These are phyloP conservation scores for Chaetomium sp. DNA, from an alignment of 2,329 filamentous ascomycete species.

Conservation along the genomic window DNA sequence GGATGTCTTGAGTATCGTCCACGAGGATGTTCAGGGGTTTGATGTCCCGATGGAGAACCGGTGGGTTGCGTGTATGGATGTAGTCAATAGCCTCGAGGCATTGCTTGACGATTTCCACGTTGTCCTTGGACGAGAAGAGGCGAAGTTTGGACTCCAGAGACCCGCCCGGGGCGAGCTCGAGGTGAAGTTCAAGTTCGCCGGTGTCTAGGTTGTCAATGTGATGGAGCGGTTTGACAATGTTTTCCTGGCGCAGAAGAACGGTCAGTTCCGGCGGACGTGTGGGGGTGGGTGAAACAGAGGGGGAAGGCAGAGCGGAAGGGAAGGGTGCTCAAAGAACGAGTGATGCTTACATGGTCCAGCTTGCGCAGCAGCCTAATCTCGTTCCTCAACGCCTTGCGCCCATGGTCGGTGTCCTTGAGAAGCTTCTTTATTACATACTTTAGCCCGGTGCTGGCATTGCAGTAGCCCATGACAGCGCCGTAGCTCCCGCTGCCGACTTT, in stretches of 20 bases:
- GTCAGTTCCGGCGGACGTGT: not conserved
- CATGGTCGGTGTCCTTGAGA: not conserved
- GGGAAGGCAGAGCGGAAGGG: too few species aligned
- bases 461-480: not conserved
- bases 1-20: not conserved
- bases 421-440: not conserved
- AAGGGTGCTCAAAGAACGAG: not conserved
- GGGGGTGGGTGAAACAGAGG: not conserved
- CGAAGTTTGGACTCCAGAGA: not conserved
- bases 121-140: too few species aligned
- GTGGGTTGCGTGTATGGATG: not conserved
- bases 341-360: constrained; percentile 6
- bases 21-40: constrained; percentile 14
- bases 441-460: constrained; percentile 2
- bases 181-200: not conserved
- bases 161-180: not conserved
- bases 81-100: not conserved
- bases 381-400: not conserved
- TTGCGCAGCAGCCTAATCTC: not conserved
- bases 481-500: not conserved
- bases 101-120: not conserved
- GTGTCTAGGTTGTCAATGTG: too few species aligned
- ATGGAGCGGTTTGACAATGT: too few species aligned
- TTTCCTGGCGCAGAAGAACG: too few species aligned
- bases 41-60: constrained; percentile 8